Base-by-base conservation (phyloP, 495 filamentous ascomycete genomes). In the Daldinia childiae region DNA sequence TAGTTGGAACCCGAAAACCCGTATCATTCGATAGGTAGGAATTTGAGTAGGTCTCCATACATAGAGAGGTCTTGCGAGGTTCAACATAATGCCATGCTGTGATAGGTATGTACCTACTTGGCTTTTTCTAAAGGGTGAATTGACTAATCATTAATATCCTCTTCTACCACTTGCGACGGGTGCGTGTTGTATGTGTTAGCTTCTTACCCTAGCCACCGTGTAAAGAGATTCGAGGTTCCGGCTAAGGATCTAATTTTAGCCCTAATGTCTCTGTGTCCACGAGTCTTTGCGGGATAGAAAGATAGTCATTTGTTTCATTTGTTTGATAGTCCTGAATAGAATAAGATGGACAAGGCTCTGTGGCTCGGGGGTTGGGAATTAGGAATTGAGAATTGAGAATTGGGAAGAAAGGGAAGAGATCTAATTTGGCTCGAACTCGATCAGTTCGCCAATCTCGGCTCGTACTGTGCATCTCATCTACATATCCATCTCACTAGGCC, bases 401-500 rank as follows among this genome's bases (percentile, higher is more conserved):
- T n/a, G 21, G 50, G 51, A 57, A 61, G 24, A 60, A 27, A 34
- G 51, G 29, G 43, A 63, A 68, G 52, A 68, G 29, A 72, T 58
- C 62, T 48, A 43, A 52, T 48, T 29, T 56, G 15, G 32, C 58
- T n/a, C 39, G 43, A 19, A 48, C 19, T 58, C 38, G 48, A 62
- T 51, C 58, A 62, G 43, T n/a, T 62, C 45, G 19, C 36, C 34
- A 61, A 59, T 64, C 39, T 57, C 12, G 55, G 26, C 52, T 68
- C 64, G 36, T 72, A 72, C 69, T 72, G 69, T 72, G 64, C 50
- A 68, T 64, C 59, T 58, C 57, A 68, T 64, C 39, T 65, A n/a
- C 59, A 70, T 39, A 50, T 56, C 26, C 50, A 50, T 56, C 26
- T 26, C 50, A 54, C 24, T 41, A 15, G 50, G 29, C 39, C 55